A percentile compares a stretch with the other conserved stretches of the same genome.
Conservation (phyloP, 75 land plant species). For the Pseudotsuga menziesii region DNA sequence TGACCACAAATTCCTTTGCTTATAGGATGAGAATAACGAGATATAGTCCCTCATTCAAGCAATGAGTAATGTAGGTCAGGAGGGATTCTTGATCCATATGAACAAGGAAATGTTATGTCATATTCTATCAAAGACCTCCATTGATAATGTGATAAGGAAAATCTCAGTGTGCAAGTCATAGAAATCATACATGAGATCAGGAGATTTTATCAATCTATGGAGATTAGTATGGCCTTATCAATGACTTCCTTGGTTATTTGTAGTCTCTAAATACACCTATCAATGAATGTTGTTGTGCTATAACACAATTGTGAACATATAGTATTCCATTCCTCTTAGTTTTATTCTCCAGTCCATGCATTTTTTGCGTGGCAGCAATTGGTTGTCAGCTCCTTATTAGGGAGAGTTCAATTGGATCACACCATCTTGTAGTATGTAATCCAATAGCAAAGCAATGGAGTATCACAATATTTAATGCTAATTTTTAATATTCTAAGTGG, state of each 20-base stretch:
- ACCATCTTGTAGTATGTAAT: conserved; percentile 12
- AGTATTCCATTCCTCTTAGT: neutral
- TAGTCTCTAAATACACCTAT: conserved; percentile 9
- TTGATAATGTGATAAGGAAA: conserved; percentile 1
- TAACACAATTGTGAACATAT: conserved; percentile 6
- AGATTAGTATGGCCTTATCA: neutral
- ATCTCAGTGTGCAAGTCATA: conserved; percentile 5
- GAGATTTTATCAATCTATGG: neutral
- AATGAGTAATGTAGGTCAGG: too few relatives aligned
- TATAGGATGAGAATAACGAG: too few relatives aligned
- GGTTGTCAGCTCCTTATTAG: conserved; percentile 5
- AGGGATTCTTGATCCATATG: too few relatives aligned
- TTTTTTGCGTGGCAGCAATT: conserved; percentile 7
- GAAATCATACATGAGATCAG: neutral
- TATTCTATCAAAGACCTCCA: neutral
- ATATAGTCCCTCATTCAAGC: too few relatives aligned
- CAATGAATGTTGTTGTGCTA: conserved; percentile 3
- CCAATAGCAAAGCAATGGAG: conserved; percentile 15
- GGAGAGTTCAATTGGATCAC: neutral
- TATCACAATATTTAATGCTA: too few relatives aligned
- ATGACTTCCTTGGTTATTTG: conserved; percentile 5
- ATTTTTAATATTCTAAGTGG: too few relatives aligned
- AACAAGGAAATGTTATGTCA: neutral
- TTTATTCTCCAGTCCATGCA: conserved; percentile 1
- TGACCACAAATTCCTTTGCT: too few relatives aligned